Evolutionary conservation across 1,284 basidiomycete genomes (phyloP).

Genomic region (Ganoderma boninense): DNA sequence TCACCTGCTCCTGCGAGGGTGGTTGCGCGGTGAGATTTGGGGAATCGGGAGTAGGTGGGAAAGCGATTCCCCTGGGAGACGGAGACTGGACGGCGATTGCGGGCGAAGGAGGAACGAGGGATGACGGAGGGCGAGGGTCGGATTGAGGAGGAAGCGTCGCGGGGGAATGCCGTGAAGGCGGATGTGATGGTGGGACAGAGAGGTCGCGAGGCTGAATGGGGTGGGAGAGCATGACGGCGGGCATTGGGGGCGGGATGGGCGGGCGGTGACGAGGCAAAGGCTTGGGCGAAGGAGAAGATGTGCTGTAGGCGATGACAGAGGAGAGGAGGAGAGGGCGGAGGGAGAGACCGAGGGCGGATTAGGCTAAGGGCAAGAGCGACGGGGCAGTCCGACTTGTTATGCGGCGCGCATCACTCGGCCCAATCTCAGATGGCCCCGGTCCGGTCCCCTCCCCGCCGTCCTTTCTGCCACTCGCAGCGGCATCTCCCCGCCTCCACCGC

Average conservation of each 20-base stretch:
- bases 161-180: conserved; percentile 26
- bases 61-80: conserved; percentile 21
- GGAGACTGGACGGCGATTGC: conserved; percentile 32
- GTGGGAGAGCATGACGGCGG: conserved; percentile 50
- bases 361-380: conserved; percentile 17
- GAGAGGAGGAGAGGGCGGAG: conserved; percentile 19
- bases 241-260: conserved; percentile 6
- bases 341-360: conserved; percentile 14
- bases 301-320: conserved; percentile 14
- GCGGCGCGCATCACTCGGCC: conserved; percentile 34
- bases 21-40: conserved; percentile 11
- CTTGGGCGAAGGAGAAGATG: conserved; percentile 20
- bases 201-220: conserved; percentile 48
- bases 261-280: conserved; percentile 18
- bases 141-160: conserved; percentile 21
- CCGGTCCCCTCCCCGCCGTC: conserved; percentile 26
- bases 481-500: conserved; percentile 2
- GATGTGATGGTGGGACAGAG: conserved; percentile 34
- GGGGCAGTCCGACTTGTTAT: conserved; percentile 31
- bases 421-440: conserved; percentile 29
- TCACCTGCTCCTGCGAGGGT: conserved; percentile 39
- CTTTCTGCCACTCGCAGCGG: conserved; percentile 18
- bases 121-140: conserved; percentile 22
- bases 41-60: conserved; percentile 19
- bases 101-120: conserved; percentile 29